Base-by-base conservation (phyloP, 1,284 basidiomycete genomes). In the Fomitopsis pinicola region DNA sequence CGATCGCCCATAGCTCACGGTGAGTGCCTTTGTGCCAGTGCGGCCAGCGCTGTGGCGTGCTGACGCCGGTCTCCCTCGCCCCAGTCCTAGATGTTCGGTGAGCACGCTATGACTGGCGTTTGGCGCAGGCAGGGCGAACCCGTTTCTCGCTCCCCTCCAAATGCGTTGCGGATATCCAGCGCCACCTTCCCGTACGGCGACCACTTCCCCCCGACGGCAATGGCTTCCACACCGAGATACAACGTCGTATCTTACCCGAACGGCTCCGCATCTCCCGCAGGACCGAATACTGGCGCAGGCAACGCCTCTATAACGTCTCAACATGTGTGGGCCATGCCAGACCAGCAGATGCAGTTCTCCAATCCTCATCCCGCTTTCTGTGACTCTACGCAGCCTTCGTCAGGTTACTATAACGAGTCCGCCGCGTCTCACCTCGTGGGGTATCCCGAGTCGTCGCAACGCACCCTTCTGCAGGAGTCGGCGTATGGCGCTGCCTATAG, bases 361-460 rank as follows among this genome's bases (percentile, higher is more conserved):
- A 61, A 64, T 58, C 63, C 65, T 58, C 55, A 66, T 56, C 64
- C 65, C 35, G 64, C 64, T 4, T 66, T 64, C 63, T 64, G 64
- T 52, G 61, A 69, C 42, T 61, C 58, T 62, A 57, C 65, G 44
- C 64, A 64, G 57, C 57, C 63, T 46, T 66, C 69, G 59, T 59
- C 63, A 14, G 58, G 56, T 44, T 71, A 68, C 64, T 72, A 69
- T 68, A 55, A 67, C 40, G 66, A 64, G 48, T 59, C 60, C 17
- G 59, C 68, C 46, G 63, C 69, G 26, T 57, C 64, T 35, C 69
- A 70, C 60, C 48, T 68, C 46, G 70, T 74, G 36, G 71, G 69
- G 44, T 74, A 74, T 65, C 73, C 73, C 22, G 73, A 75, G 67
- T 74, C 72, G 17, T 74, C 73, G 7, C 73, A 75, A 69, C 69